phyloP scores from a whole-genome alignment of 2,329 filamentous ascomycete species.

The Botrytis porri region DNA sequence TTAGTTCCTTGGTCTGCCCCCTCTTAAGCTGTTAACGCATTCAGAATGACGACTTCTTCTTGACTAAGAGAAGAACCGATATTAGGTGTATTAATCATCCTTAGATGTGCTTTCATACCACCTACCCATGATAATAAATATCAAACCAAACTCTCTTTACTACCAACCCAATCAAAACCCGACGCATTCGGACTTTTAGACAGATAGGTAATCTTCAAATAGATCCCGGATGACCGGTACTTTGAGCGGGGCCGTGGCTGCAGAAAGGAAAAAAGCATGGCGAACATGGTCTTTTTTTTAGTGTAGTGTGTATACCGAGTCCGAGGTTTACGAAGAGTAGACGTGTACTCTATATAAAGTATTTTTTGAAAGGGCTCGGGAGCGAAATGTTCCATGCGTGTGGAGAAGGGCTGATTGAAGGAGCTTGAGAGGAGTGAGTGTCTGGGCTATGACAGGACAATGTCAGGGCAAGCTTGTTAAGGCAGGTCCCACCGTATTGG shows the following conservation, averaged over 20 bases:
- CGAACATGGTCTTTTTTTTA: background rate
- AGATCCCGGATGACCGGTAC: background rate
- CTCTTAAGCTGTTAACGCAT: background rate
- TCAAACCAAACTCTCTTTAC: background rate
- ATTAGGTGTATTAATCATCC: background rate
- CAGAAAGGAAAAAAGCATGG: background rate
- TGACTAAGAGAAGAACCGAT: too few species aligned
- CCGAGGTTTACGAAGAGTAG: background rate
- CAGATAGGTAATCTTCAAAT: background rate
- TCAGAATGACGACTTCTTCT: background rate
- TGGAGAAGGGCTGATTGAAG: constrained; percentile 10
- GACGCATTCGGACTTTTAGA: background rate
- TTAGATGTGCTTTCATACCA: background rate
- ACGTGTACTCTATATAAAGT: background rate
- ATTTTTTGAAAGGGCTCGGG: background rate
- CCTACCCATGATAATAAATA: too few species aligned
- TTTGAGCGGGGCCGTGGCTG: constrained; percentile 7
- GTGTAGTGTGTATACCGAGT: background rate
- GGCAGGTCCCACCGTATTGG: background rate
- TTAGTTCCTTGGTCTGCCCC: background rate
- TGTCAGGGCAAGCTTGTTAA: background rate
- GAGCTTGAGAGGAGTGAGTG: background rate
- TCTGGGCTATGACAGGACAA: background rate
- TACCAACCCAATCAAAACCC: background rate
- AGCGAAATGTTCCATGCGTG: constrained; percentile 2